Evolutionary conservation across 2,329 filamentous ascomycete genomes (phyloP).

Genomic region (Pseudogymnoascus sp.): DNA sequence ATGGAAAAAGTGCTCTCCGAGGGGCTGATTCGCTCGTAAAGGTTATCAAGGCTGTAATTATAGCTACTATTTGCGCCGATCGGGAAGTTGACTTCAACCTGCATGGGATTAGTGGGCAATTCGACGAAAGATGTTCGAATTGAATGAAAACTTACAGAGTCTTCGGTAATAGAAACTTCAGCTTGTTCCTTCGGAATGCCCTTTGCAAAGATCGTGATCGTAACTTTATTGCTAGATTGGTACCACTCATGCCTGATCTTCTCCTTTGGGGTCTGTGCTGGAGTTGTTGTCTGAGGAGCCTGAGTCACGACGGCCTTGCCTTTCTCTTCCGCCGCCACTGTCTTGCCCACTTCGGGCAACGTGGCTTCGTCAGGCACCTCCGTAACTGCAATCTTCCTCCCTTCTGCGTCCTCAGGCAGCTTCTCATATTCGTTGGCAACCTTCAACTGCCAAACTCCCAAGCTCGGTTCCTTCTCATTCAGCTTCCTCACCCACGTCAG

Average conservation of each 20-base stretch:
- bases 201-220: slow-evolving; percentile 58
- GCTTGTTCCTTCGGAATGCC: slow-evolving; percentile 51
- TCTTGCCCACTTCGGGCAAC: slow-evolving; percentile 31
- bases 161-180: slow-evolving; percentile 35
- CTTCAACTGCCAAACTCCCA: slow-evolving; percentile 53
- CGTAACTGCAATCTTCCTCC: slow-evolving; percentile 35
- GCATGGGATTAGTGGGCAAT: slow-evolving; percentile 16
- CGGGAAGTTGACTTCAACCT: slow-evolving; percentile 53
- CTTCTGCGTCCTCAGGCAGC: slow-evolving; percentile 42
- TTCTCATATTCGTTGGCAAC: slow-evolving; percentile 42
- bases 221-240: slow-evolving; percentile 52
- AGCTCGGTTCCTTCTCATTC: slow-evolving; percentile 42
- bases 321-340: slow-evolving; percentile 16
- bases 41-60: slow-evolving; percentile 55
- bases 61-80: slow-evolving; percentile 42
- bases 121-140: slow-evolving; percentile 9
- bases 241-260: slow-evolving; percentile 66
- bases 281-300: slow-evolving; percentile 7
- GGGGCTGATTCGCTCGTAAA: slow-evolving; percentile 58
- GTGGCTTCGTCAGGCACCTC: slow-evolving; percentile 44
- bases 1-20: slow-evolving; percentile 54
- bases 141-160: slow-evolving; percentile 17
- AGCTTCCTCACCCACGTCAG: slow-evolving; percentile 50
- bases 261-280: slow-evolving; percentile 37
- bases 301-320: slow-evolving; percentile 8